Evolutionary conservation across 2,329 filamentous ascomycete species (phyloP).

Genomic region (Ambrosiella cleistominuta): DNA sequence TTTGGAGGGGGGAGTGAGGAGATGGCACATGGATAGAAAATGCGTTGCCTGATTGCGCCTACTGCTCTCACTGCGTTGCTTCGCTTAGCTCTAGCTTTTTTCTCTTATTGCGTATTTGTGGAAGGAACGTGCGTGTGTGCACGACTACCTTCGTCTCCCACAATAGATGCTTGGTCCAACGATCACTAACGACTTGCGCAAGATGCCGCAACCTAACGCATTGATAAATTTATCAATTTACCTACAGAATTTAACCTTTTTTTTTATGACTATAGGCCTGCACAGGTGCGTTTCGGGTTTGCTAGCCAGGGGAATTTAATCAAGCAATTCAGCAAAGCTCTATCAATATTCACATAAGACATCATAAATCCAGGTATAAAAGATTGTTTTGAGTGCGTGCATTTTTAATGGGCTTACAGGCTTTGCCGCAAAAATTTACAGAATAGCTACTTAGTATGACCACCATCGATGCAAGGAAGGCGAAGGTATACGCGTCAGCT

Average conservation of each 20-base stretch:
- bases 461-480: conserved; percentile 4
- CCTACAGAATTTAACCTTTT: background rate
- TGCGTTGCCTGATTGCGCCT: conserved; percentile 2
- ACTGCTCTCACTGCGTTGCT: background rate
- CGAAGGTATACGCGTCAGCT: conserved; percentile 19
- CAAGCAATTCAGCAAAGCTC: background rate
- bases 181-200: background rate
- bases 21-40: background rate
- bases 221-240: background rate
- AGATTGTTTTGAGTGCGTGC: background rate
- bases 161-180: background rate
- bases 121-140: background rate
- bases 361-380: background rate
- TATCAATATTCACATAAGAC: background rate
- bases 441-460: background rate
- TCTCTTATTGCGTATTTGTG: background rate
- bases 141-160: background rate
- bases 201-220: background rate
- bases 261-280: background rate
- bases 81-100: conserved; percentile 1
- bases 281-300: conserved; percentile 8
- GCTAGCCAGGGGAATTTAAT: conserved; percentile 1
- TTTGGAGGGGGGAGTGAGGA: background rate
- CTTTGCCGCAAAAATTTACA: background rate
- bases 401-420: background rate